Base-by-base conservation (phyloP, 2,329 filamentous ascomycete species). In the Ceratocystis harringtonii region DNA sequence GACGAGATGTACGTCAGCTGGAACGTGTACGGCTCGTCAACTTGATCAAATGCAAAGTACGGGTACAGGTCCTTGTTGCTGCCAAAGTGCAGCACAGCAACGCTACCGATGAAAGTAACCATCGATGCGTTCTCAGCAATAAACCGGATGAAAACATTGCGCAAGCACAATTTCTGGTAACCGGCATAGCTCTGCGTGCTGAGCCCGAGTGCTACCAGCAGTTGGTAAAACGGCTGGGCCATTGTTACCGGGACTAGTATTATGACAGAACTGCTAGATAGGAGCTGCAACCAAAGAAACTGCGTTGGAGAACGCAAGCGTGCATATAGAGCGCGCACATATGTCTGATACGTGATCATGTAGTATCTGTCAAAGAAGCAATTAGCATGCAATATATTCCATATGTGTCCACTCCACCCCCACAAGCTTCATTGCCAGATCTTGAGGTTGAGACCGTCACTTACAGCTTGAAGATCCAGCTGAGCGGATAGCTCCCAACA, bases 381-480 rank as follows among this genome's bases (percentile, higher is more conserved):
- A 41, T n/a, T 36, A 36, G 55, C 17, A 36, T 30, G 3, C 28
- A 36, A n/a, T 12, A 19, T 5, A 36, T 12, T n/a, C 32, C 36
- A 15, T 10, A 15, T 41, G 36, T 41, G 17, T 15, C 17, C 15
- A 36, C 25, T 28, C 55, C 15, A 10, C 45, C 10, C 48, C 10
- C 19, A 10, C 25, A 17, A 25, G 7, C 4, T 28, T 43, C n/a
- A 22, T 10, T 32, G 30, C 12, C 15, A 1, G 8, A 2, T 62
- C n/a, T 22, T 10, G n/a, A 4, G 41, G 43, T n/a, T 17, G 19
- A 12, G 41, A 43, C 28, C 19, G 41, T 10, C 25, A 75, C 81
- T 74, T 72, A 86, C 81, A 88, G 78, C 72, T 88, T 88, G 70
- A 88, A 88, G 52, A 86, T 81, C 82, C 84, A 88, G 69, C 83